Evolutionary conservation across 306 rosid genomes (phyloP).

Genomic region (Carpinus viminea): DNA sequence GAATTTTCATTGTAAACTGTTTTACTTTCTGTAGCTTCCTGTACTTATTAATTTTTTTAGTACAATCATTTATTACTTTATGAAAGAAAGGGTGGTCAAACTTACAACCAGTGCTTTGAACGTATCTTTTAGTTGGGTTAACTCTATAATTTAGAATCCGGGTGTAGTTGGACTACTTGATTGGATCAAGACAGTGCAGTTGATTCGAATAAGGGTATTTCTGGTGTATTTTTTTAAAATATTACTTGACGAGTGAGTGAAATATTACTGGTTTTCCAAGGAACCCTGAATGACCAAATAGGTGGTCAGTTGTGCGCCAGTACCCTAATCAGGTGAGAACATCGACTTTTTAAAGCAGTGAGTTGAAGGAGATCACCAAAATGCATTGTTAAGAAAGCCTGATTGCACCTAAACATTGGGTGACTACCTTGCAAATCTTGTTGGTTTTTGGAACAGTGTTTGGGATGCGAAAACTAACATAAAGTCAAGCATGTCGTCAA

Average conservation of each 20-base stretch:
- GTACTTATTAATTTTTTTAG: neutral
- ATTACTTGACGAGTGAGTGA: neutral
- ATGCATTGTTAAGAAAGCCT: neutral
- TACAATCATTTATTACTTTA: too few species aligned
- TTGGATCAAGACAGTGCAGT: neutral
- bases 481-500: neutral
- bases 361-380: constrained; percentile 1
- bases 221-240: neutral
- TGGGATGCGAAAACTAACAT: neutral
- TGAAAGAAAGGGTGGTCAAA: neutral
- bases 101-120: neutral
- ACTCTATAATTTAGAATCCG: neutral
- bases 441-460: neutral
- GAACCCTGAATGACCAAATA: neutral
- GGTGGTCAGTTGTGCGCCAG: neutral
- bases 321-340: neutral
- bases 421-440: neutral
- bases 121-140: neutral
- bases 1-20: neutral
- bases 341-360: neutral
- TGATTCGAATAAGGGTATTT: neutral
- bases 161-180: neutral
- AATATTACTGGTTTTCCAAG: neutral
- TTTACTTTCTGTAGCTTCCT: neutral
- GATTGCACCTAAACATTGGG: neutral